phyloP scores from a whole-genome alignment of 441 rosid species.

The Pelargonium cotyledonis region DNA sequence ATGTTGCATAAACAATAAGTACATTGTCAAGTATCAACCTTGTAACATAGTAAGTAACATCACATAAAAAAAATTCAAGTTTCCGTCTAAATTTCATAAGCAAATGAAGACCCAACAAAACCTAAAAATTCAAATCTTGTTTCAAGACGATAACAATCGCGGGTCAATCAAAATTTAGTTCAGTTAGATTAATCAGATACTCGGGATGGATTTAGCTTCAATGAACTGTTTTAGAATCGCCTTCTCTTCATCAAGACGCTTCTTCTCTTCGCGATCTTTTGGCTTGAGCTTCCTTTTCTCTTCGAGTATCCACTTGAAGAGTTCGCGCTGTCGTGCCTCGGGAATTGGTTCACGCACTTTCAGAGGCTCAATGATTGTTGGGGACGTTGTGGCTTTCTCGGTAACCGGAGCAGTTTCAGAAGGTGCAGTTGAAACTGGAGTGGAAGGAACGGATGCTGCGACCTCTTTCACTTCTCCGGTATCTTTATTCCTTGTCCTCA shows the following conservation, averaged over 20 bases:
- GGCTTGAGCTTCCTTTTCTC: constrained; percentile 83
- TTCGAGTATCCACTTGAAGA: constrained; percentile 82
- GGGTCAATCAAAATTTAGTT: not conserved
- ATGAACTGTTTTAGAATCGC: constrained; percentile 75
- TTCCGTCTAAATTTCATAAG: not conserved
- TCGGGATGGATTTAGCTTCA: constrained; percentile 59
- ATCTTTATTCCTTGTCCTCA: constrained; percentile 46
- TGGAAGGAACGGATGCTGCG: constrained; percentile 20
- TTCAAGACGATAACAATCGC: not conserved
- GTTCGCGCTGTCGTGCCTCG: constrained; percentile 63
- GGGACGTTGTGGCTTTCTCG: constrained; percentile 27
- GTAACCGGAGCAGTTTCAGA: constrained; percentile 25
- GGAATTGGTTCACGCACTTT: constrained; percentile 53
- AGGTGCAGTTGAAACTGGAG: constrained; percentile 18
- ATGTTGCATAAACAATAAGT: too few species aligned
- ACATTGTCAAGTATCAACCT: too few species aligned
- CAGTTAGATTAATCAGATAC: constrained; percentile 20
- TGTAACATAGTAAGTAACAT: not conserved
- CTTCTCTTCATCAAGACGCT: constrained; percentile 70
- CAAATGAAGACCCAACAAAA: not conserved
- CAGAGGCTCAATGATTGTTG: constrained; percentile 30
- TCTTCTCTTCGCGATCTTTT: constrained; percentile 62
- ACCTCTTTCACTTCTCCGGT: constrained; percentile 33
- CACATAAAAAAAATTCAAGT: not conserved
- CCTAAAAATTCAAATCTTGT: not conserved